Base-by-base conservation (phyloP, 306 rosid species). In the Glycine tomentella region DNA sequence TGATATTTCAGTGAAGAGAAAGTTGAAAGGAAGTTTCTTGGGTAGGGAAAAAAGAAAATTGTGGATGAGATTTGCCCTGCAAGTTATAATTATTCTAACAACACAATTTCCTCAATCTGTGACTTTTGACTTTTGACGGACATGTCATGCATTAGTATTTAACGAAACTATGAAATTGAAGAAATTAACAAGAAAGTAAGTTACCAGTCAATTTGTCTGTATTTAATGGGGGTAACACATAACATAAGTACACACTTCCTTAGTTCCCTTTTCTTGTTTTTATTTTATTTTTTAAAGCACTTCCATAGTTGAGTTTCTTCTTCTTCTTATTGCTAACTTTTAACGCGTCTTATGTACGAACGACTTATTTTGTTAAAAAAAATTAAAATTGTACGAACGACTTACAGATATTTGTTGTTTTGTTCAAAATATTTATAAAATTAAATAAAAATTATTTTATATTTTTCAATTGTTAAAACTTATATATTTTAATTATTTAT, bases 121-220 rank as follows among this genome's bases (percentile, higher is more conserved):
- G 72, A 52, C 63, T 64, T 64, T 77, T 77, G 81, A 77, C 81
- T 50, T 49, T 50, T 77, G 81, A 65, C 81, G 45, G 63, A 9
- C 42, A 64, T 58, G 40, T 15, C 68, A 62, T n/a, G n/a, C n/a
- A n/a, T 2, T 7, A 12, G 69, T 3, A 46, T 20, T 59, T 58
- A 61, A 75, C 58, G 52, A 44, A 75, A 58, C 42, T 45, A 58
- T 0, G 53, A 61, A 36, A 36, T 25, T 25, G 31, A 25, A 20
- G 57, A 12, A 75, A 51, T 16, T 14, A 16, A 34, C 63, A 0
- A 66, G 67, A 36, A 77, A 52, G 14, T 12, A 12, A 25, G 31
- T 25, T 25, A 25, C 4, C 15, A 33, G 72, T 62, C 59, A 75
- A 61, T 7, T 3, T 8, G 56, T 5, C 36, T 36, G 14, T 25